phyloP scores from a whole-genome alignment of 768 basidiomycete species.

The Lactarius hatsudake region DNA sequence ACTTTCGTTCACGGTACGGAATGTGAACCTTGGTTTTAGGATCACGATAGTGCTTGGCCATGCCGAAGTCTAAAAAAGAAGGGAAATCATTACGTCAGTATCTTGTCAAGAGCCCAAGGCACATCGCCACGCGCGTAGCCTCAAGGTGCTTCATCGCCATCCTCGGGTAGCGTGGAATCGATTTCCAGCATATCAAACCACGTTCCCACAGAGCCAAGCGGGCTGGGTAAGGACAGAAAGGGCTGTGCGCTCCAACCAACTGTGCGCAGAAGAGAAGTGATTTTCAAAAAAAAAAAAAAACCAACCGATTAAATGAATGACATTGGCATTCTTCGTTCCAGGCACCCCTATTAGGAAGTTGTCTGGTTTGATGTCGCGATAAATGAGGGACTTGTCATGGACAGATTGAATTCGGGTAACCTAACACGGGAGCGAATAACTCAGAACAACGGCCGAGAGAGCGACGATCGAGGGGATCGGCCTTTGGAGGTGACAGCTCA shows the following conservation, averaged over 20 bases:
- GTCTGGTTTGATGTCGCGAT: slow-evolving; percentile 98
- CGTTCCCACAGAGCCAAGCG: neutral
- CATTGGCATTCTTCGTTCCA: slow-evolving; percentile 85
- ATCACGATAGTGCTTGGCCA: slow-evolving; percentile 99
- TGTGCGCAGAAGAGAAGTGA: neutral
- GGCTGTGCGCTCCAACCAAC: neutral
- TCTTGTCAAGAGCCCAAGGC: neutral
- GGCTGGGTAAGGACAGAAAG: neutral
- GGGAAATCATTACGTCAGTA: slow-evolving; percentile 27
- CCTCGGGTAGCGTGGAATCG: neutral
- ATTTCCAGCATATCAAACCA: neutral
- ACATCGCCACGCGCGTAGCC: neutral
- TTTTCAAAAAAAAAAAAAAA: slow-evolving; percentile 10
- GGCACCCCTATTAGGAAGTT: slow-evolving; percentile 98
- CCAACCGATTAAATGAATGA: slow-evolving; percentile 83
- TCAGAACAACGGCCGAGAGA: slow-evolving; percentile 15
- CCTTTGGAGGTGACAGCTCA: slow-evolving; percentile 39
- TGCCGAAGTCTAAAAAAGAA: slow-evolving; percentile 76
- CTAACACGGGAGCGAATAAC: slow-evolving; percentile 42
- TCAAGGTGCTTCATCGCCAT: neutral
- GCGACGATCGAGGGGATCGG: slow-evolving; percentile 2
- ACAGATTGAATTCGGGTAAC: slow-evolving; percentile 95
- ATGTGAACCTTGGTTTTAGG: slow-evolving; percentile 98
- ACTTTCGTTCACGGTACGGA: slow-evolving; percentile 98
- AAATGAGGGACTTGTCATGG: slow-evolving; percentile 98